Base-by-base conservation (phyloP, 73 alveolate species). In the Paramecium pentaurelia region DNA sequence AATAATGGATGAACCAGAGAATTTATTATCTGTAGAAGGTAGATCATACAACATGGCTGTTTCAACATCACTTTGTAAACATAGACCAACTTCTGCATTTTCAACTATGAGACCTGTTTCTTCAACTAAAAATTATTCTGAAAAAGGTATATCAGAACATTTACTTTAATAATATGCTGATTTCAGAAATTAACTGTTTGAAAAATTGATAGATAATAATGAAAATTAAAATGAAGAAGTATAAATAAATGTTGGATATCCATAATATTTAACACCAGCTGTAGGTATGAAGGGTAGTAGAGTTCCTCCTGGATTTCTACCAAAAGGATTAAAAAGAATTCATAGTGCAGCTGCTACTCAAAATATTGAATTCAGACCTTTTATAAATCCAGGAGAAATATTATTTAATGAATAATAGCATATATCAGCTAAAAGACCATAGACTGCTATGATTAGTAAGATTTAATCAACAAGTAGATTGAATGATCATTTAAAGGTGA, bases 51-150 rank as follows among this genome's bases (percentile, higher is more conserved):
- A 49, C 27, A 32, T 80, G 58, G 91, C 91, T 44, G 91, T 80
- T 27, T 80, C 91, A 42, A 25, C 47, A 2, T 42, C 91, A 1
- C 36, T 80, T 40, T 37, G 87, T 73, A 73, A 40, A 37, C 28
- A 73, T 73, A 73, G 87, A 73, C 87, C 87, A n/a, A 73, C 87
- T 37, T 73, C 87, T 12, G 87, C 87, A 30, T 73, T 73, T 73
- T 73, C 87, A 34, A 80, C 91, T 0, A 42, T 80, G 71, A 80
- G 91, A 80, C 91, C 91, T 6, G 91, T 28, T 42, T 32, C 64
- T 18, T 80, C 91, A 4, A 80, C 91, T 27, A 80, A 80, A 22
- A 80, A 80, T 27, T 80, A 80, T 80, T 45, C 77, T 42, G 91
- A 80, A 45, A 80, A 49, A 47, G 71, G 71, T 11, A 42, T 49